phyloP scores from a whole-genome alignment of 768 basidiomycete genomes.

The Boletus sp. region DNA sequence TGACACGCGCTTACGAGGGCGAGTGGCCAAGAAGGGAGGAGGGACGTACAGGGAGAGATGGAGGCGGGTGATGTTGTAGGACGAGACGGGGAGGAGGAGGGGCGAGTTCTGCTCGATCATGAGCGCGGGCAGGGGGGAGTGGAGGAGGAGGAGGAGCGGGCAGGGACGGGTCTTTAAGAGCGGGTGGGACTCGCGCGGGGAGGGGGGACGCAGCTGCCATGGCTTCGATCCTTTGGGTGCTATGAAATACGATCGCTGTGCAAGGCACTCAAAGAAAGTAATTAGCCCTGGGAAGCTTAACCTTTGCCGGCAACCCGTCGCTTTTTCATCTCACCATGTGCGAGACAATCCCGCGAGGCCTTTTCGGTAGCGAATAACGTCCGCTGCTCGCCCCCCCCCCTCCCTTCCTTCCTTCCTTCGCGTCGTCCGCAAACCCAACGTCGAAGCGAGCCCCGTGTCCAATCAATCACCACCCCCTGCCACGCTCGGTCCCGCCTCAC shows the following conservation, averaged over 20 bases:
- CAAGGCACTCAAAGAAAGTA: slow-evolving; percentile 31
- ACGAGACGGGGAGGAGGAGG: slow-evolving; percentile 41
- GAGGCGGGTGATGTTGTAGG: slow-evolving; percentile 62
- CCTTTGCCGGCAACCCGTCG: slow-evolving; percentile 32
- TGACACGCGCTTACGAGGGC: slow-evolving; percentile 25
- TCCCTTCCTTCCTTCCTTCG: neutral
- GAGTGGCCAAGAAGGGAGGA: neutral
- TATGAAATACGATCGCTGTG: slow-evolving; percentile 35
- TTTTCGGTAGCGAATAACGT: slow-evolving; percentile 38
- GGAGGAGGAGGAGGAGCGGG: neutral
- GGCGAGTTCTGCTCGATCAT: slow-evolving; percentile 59
- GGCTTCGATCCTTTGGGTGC: neutral
- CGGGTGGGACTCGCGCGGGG: slow-evolving; percentile 2
- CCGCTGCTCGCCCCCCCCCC: slow-evolving; percentile 8
- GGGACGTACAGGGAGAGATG: slow-evolving; percentile 55
- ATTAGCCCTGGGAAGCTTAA: slow-evolving; percentile 35
- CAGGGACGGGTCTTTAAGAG: slow-evolving; percentile 22
- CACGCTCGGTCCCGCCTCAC: slow-evolving; percentile 11
- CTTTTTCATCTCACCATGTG: slow-evolving; percentile 29
- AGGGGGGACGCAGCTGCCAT: slow-evolving; percentile 2
- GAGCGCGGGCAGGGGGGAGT: slow-evolving; percentile 12
- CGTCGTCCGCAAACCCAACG: slow-evolving; percentile 10
- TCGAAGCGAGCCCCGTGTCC: slow-evolving; percentile 19
- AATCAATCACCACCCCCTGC: slow-evolving; percentile 2
- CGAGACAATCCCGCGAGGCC: slow-evolving; percentile 30